These are phyloP conservation scores for Ogataea populi-albae DNA, from an alignment of 805 yeast genomes.

Conservation along the genomic window DNA sequence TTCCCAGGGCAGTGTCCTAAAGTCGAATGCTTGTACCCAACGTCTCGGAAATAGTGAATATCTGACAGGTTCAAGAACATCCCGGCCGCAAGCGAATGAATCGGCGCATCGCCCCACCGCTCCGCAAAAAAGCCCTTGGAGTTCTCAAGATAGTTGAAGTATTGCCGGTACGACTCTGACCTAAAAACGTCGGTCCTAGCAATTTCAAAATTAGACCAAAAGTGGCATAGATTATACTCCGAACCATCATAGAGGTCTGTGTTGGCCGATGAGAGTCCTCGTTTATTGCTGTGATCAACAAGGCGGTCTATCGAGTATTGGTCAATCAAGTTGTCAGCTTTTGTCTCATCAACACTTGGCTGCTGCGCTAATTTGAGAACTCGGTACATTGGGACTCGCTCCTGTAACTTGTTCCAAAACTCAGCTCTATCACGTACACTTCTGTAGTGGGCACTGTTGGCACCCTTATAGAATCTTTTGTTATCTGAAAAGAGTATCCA, in stretches of 20 bases:
- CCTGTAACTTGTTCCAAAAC: conserved; percentile 27
- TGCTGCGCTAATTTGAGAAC: conserved; percentile 17
- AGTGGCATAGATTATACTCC: conserved; percentile 77
- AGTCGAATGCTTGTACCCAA: conserved; percentile 83
- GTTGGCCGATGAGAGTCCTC: conserved; percentile 30
- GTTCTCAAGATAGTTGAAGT: conserved; percentile 64
- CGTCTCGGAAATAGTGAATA: conserved; percentile 87
- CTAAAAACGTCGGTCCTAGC: conserved; percentile 77
- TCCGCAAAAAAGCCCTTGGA: conserved; percentile 85
- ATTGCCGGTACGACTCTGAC: conserved; percentile 60
- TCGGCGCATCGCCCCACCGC: conserved; percentile 98
- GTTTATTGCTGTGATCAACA: conserved; percentile 36
- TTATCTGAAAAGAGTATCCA: conserved; percentile 65
- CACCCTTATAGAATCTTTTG: conserved; percentile 34
- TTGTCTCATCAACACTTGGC: conserved; percentile 5
- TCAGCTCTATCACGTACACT: conserved; percentile 25
- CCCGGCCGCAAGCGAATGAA: conserved; percentile 84
- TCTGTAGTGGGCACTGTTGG: conserved; percentile 30
- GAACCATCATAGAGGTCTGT: conserved; percentile 64
- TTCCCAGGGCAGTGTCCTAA: conserved; percentile 82
- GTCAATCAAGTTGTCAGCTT: conserved; percentile 24
- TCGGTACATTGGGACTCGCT: conserved; percentile 24
- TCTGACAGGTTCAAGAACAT: conserved; percentile 66
- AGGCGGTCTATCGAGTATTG: conserved; percentile 36
- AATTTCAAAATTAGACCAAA: conserved; percentile 93